Percentiles rank a stretch among this genome's conserved stretches.
phyloP scores from a whole-genome alignment of 441 rosid genomes.

The Populus hybrid region DNA sequence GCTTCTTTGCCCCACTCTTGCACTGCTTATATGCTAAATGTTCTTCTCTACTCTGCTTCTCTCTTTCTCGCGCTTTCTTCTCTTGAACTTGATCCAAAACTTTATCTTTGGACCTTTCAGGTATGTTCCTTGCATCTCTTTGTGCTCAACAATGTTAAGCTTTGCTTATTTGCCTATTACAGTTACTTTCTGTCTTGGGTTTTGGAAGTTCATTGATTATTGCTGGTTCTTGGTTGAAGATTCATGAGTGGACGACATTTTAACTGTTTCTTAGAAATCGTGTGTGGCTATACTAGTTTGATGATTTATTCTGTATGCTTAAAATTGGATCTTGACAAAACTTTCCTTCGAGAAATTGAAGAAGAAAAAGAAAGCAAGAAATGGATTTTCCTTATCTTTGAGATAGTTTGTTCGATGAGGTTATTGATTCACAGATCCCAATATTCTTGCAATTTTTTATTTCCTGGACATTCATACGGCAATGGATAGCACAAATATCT shows the following conservation, averaged over 20 bases:
- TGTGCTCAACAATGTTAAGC: not conserved
- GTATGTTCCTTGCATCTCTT: not conserved
- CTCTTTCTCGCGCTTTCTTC: not conserved
- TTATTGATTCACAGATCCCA: constrained; percentile 17
- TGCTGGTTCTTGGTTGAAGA: not conserved
- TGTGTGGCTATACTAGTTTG: not conserved
- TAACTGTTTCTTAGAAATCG: not conserved
- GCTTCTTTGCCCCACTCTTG: constrained; percentile 1
- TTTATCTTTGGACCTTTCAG: not conserved
- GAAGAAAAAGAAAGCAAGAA: not conserved
- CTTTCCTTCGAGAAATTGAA: not conserved
- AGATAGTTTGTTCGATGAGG: not conserved
- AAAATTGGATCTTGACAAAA: not conserved
- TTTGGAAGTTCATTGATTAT: not conserved
- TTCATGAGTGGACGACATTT: not conserved
- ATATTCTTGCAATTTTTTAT: not conserved
- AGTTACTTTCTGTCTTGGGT: not conserved
- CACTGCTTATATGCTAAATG: not conserved
- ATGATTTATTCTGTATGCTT: not conserved
- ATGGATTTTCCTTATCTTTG: not conserved
- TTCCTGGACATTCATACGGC: not conserved
- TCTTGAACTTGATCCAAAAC: not conserved
- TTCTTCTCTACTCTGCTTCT: not conserved
- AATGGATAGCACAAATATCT: constrained; percentile 2
- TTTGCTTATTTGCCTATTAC: not conserved